Base-by-base conservation (phyloP, 192 early-diverging fungal genomes). In the Haplosporangium gracile region DNA sequence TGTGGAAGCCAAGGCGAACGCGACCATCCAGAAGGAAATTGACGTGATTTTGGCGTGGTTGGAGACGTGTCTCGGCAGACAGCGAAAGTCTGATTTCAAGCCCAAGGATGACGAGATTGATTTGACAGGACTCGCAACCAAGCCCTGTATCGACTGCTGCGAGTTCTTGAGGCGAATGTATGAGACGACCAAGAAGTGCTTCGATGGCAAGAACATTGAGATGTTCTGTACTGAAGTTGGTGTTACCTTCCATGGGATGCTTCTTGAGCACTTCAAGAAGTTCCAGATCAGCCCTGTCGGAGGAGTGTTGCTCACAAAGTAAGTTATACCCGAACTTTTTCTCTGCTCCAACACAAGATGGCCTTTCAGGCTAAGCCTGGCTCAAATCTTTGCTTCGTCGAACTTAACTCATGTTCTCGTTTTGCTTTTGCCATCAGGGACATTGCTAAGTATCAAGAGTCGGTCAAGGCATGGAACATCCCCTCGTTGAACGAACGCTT, bases 241-340 rank as follows among this genome's bases (percentile, higher is more conserved):
- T 39, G 90, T 89, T 36, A 85, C 91, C 11, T 94, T 99, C 79
- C 93, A 98, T 78, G 90, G 95, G 11, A 89, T 97, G 90, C 89
- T 99, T 75, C 87, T 98, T 82, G 98, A 98, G 49, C 98, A 99
- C 76, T 93, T 97, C 77, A 96, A 97, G 89, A 97, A 96, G 84
- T 99, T 94, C 75, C 82, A 85, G 32, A 96, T 98, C 32, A 97
- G 93, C 81, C 92, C 96, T 16, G 93, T 94, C 11, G 98, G 98
- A 53, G 97, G 96, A 38, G 88, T 99, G 26, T 91, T 98, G 55
- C 85, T 99, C 32, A 91, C 96, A 74, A 97, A 96, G 94, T 96
- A 92, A 83, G 90, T 47, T 18, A 53, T 69, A 2, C 7, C 3
- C 60, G 29, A 10, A 55, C 9, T n/a, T 72, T 72, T 16, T 72